A percentile compares a stretch with the other conserved stretches of the same genome.
These are phyloP conservation scores for Lavandula angustifolia DNA, from an alignment of 257 asterid species.

Conservation along the genomic window DNA sequence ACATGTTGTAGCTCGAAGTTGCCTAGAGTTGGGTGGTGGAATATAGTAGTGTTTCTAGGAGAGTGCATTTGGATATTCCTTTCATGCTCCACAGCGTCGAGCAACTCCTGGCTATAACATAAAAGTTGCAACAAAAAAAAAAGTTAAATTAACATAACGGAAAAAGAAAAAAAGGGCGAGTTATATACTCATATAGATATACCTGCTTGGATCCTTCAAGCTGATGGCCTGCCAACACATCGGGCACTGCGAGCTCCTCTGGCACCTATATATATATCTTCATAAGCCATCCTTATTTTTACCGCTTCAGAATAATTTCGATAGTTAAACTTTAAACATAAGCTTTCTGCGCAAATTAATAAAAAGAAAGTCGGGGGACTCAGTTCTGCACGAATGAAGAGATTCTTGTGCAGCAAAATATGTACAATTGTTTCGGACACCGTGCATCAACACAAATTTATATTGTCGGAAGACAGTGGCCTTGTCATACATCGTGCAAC, in stretches of 20 bases:
- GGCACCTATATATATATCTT: constrained; percentile 57
- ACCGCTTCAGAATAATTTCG: too few relatives aligned
- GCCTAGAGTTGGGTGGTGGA: constrained; percentile 94
- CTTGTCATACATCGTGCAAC: too few relatives aligned
- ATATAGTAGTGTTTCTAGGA: constrained; percentile 76
- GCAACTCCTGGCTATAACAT: constrained; percentile 79
- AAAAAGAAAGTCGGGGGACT: too few relatives aligned
- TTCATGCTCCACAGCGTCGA: constrained; percentile 91
- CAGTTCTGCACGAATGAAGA: too few relatives aligned
- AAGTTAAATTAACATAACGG: background rate
- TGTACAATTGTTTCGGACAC: too few relatives aligned
- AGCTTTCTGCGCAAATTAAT: too few relatives aligned
- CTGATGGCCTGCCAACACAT: constrained; percentile 91
- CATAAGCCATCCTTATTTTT: too few relatives aligned
- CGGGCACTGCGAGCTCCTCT: constrained; percentile 93
- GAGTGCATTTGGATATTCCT: constrained; percentile 80
- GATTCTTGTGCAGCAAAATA: too few relatives aligned
- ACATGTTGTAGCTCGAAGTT: constrained; percentile 97
- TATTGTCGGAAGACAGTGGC: too few relatives aligned
- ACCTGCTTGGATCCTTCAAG: constrained; percentile 84
- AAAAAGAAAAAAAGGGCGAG: background rate
- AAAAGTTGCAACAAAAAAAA: background rate
- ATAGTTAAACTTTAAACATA: too few relatives aligned
- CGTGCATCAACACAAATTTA: too few relatives aligned
- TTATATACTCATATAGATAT: background rate